Evolutionary conservation across 108 stramenopile species (phyloP), one percentile per base, ranked within the genome.

Genomic region (Nannochloropsis oceanica): DNA sequence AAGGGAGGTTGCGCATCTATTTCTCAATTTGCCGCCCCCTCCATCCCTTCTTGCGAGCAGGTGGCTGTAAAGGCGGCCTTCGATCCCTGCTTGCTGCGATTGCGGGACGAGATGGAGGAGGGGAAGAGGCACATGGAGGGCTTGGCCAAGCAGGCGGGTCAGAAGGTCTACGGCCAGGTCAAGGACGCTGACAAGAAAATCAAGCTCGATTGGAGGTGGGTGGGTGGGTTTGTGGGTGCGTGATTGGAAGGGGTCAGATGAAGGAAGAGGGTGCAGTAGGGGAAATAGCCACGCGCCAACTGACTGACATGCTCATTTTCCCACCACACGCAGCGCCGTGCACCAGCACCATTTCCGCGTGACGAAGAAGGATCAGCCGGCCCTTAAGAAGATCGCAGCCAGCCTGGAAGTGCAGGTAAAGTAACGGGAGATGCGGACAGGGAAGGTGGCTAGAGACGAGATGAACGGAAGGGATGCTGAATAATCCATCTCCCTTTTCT

Each of bases 271-370:
- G 46, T 18, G 18, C 46, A 13, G 14, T 18, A 0, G n/a, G n/a
- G n/a, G n/a, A n/a, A n/a, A n/a, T n/a, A n/a, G n/a, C n/a, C n/a
- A n/a, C 34, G 34, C 1, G 34, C 34, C 34, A 34, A 34, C 34
- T 5, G 34, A 34, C 34, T 34, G 34, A 34, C 34, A 34, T 34
- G 34, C 34, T 34, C 34, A 34, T 5, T 34, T 34, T 34, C 34
- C 34, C 34, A 34, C 34, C 34, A 34, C 5, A 34, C 79, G 43
- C 87, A 87, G 50, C 34, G 83, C 84, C 20, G 88, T 89, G 14
- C 89, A 89, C 26, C 81, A 81, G 11, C 18, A 86, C 42, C 89
- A 90, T 79, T 86, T 89, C 13, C 83, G 89, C 26, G 89, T 90
- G 9, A 90, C 89, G 20, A 90, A 90, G 84, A 87, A 87, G 86